A percentile compares a stretch with the other conserved stretches of the same genome.
phyloP scores from a whole-genome alignment of 2,329 filamentous ascomycete species.

The Paraconiothyrium sp. region DNA sequence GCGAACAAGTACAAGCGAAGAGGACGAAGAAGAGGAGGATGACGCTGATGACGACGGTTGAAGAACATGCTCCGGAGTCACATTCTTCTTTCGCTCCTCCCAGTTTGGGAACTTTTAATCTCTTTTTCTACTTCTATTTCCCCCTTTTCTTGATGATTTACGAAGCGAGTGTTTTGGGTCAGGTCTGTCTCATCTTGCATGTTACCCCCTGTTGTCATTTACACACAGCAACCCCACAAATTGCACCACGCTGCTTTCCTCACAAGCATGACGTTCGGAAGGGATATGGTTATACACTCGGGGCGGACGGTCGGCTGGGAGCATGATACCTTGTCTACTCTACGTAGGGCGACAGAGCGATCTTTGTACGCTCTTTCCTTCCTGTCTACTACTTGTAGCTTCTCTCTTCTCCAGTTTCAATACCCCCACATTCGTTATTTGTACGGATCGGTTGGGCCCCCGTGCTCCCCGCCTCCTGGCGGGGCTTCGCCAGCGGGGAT shows the following conservation, averaged over 20 bases:
- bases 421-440: constrained; percentile 42
- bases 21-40: constrained; percentile 61
- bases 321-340: constrained; percentile 23
- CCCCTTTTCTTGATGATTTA: constrained; percentile 47
- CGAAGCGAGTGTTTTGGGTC: constrained; percentile 49
- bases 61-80: constrained; percentile 9
- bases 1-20: constrained; percentile 59
- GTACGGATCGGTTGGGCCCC: constrained; percentile 25
- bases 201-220: constrained; percentile 38
- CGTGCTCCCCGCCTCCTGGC: constrained; percentile 27
- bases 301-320: constrained; percentile 31
- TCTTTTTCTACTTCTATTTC: constrained; percentile 31
- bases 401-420: constrained; percentile 24
- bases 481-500: constrained; percentile 27
- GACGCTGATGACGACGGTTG: constrained; percentile 61
- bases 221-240: constrained; percentile 40
- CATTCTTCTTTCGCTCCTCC: constrained; percentile 19
- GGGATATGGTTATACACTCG: constrained; percentile 33
- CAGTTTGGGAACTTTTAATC: constrained; percentile 32
- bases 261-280: constrained; percentile 32
- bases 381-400: constrained; percentile 15
- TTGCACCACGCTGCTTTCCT: constrained; percentile 36
- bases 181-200: constrained; percentile 39
- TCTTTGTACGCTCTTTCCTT: constrained; percentile 15
- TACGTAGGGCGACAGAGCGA: constrained; percentile 13